These are phyloP conservation scores for Fistulinella cinereoalba DNA, from an alignment of 1,284 basidiomycete genomes.

Conservation along the genomic window DNA sequence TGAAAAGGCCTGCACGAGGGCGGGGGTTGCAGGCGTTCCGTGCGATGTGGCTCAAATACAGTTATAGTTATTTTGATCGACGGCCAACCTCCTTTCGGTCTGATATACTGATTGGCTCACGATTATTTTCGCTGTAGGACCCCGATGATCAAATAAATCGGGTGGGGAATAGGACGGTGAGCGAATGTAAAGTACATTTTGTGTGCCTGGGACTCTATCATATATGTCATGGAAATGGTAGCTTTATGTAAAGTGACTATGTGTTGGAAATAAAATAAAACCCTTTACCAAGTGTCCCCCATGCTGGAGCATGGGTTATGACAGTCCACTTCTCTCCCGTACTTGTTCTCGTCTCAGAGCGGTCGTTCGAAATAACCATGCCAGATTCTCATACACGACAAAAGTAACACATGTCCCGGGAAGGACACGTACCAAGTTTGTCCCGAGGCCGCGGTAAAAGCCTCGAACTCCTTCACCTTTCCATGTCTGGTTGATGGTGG, in stretches of 20 bases:
- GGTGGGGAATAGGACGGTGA: conserved; percentile 1
- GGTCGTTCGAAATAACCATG: conserved; percentile 72
- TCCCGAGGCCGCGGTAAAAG: conserved; percentile 94
- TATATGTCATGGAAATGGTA: no score
- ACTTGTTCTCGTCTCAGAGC: conserved; percentile 41
- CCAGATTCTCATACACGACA: conserved; percentile 96
- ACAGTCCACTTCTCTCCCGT: background rate
- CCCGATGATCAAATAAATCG: conserved; percentile 5
- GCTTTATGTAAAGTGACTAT: no score
- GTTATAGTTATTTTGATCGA: conserved; percentile 39
- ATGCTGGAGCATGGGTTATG: background rate
- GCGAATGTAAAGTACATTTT: conserved; percentile 9
- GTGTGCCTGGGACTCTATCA: conserved; percentile 2
- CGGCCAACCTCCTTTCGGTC: background rate
- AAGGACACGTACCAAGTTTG: conserved; percentile 94
- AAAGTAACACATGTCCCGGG: conserved; percentile 98
- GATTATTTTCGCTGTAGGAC: background rate
- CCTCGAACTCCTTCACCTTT: conserved; percentile 76
- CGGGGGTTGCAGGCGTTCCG: conserved; percentile 26
- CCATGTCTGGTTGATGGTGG: conserved; percentile 81
- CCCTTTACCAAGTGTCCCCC: background rate
- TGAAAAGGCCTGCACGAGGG: conserved; percentile 31
- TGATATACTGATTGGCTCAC: background rate
- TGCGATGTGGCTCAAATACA: conserved; percentile 17
- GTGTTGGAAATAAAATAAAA: no score